Evolutionary conservation across 306 rosid species (phyloP), one percentile per base, ranked within the genome.

Genomic region (Vachellia collinsii): DNA sequence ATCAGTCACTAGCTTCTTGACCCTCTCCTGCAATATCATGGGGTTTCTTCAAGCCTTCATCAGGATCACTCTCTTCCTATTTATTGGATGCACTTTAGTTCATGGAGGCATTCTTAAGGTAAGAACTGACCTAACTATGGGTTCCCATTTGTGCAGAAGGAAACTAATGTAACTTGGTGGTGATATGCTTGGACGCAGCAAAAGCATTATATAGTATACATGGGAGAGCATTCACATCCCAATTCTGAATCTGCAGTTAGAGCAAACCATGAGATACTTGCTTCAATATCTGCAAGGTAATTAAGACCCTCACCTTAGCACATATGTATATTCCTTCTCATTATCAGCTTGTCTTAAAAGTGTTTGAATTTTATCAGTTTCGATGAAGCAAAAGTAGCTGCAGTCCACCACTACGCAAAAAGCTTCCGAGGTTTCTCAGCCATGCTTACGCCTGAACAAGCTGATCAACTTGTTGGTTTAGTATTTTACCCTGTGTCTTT

Each of bases 401-500:
- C 93, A 54, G 37, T 90, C 50, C 89, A 87, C 82, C 94, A 90
- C 69, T 90, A 92, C 79, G 79, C 88, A 77, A 90, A 86, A 83
- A 90, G 87, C 82, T 90, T 92, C 47, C 84, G 75, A 71, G 97
- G 97, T 56, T 92, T 92, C 88, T 92, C 97, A 25, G 90, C 92
- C 72, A 86, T 77, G 88, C 87, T 92, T 73, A 90, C 93, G 8
- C 81, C 81, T 9, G 87, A 85, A 38, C 94, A 92, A 85, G 94
- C 90, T 73, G 67, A 79, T 53, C 84, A 87, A 74, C 86, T 92
- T 48, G 71, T 87, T 65, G 97, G 94, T 86, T 77, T 36, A 70
- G 65, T 79, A 22, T 38, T 80, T 41, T 34, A 39, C 12, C 64
- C 37, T 48, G 51, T 78, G n/a, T 34, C 47, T 38, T 78, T n/a